A percentile compares a stretch with the other conserved stretches of the same genome.
These are phyloP conservation scores for Fusarium sp. DNA, from an alignment of 2,329 filamentous ascomycete genomes.

Conservation along the genomic window DNA sequence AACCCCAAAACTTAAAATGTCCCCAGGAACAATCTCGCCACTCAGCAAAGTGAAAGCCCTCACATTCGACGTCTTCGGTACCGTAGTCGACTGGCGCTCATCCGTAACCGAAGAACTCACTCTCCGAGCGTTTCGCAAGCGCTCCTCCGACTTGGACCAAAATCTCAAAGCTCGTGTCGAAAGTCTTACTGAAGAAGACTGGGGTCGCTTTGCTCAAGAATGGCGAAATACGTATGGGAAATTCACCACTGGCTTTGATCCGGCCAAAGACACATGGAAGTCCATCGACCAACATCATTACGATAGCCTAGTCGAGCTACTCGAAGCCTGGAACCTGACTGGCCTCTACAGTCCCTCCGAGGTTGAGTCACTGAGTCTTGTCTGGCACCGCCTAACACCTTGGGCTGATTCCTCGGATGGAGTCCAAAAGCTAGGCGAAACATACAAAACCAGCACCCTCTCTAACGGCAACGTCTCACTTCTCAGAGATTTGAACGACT, in stretches of 20 bases:
- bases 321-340: constrained; percentile 68
- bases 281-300: constrained; percentile 81
- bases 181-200: constrained; percentile 69
- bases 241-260: constrained; percentile 71
- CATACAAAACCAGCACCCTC: constrained; percentile 74
- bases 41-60: constrained; percentile 68
- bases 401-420: constrained; percentile 76
- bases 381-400: constrained; percentile 80
- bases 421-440: constrained; percentile 64
- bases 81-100: constrained; percentile 83
- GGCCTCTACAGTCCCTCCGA: constrained; percentile 75
- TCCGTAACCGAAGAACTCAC: constrained; percentile 74
- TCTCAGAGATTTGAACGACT: constrained; percentile 73
- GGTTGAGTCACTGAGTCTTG: constrained; percentile 73
- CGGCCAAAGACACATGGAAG: constrained; percentile 68
- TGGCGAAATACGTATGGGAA: constrained; percentile 76
- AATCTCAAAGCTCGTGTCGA: constrained; percentile 64
- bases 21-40: constrained; percentile 46
- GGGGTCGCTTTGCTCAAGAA: constrained; percentile 76
- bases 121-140: constrained; percentile 63
- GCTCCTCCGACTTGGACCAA: constrained; percentile 63
- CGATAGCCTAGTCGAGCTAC: constrained; percentile 71
- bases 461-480: constrained; percentile 81
- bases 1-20: constrained; percentile 37
- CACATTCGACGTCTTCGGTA: constrained; percentile 85